phyloP scores from a whole-genome alignment of 257 asterid species.

The Haberlea rhodopensis region DNA sequence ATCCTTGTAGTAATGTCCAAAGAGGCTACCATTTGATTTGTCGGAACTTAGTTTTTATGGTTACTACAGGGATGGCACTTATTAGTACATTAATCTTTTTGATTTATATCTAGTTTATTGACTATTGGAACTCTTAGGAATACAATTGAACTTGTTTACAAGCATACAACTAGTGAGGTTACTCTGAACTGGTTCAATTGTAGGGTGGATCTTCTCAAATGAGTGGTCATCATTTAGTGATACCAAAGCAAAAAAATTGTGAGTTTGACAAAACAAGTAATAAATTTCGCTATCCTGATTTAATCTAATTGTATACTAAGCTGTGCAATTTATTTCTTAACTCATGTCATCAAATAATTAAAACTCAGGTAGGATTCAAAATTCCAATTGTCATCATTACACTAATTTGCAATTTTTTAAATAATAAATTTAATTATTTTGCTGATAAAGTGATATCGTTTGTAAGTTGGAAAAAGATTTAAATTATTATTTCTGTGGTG shows the following conservation, averaged over 20 bases:
- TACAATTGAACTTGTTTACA: not conserved
- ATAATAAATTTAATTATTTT: no score
- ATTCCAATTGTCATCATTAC: not conserved
- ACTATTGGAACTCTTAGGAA: not conserved
- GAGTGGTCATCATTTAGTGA: not conserved
- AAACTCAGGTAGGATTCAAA: not conserved
- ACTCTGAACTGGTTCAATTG: not conserved
- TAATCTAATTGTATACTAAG: not conserved
- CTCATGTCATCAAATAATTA: not conserved
- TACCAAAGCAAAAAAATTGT: not conserved
- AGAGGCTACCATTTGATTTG: constrained; percentile 1
- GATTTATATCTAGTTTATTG: not conserved
- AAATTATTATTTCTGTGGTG: no score
- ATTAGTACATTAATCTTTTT: not conserved
- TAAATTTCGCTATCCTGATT: not conserved
- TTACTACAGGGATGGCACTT: constrained; percentile 4
- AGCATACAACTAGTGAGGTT: not conserved
- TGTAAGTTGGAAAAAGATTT: not conserved
- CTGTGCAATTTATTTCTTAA: not conserved
- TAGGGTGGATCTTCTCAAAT: not conserved
- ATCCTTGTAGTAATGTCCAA: not conserved
- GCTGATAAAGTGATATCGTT: not conserved
- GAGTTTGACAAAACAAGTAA: not conserved
- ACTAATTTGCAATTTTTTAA: not conserved
- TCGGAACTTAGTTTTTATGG: constrained; percentile 4